Base-by-base conservation (phyloP, 805 yeast species). In the Ogataea nonfermentans region DNA sequence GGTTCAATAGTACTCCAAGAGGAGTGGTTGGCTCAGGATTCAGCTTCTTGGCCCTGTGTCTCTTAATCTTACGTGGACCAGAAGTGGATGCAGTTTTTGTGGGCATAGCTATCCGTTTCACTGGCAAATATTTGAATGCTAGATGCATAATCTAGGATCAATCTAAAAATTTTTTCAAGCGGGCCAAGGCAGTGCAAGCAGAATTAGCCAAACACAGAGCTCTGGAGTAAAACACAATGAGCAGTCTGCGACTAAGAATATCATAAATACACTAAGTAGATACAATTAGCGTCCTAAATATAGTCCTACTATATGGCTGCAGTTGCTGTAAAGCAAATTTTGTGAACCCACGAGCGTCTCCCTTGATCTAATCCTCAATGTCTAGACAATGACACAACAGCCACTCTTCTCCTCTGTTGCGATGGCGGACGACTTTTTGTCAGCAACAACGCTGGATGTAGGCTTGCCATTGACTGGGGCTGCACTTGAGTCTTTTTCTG, bases 1-100 rank as follows among this genome's bases (percentile, higher is more conserved):
- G 68, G 47, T 79, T 76, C 24, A 59, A 35, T 29, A 91, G 69
- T 6, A 87, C 84, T 6, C 97, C 97, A 26, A 79, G 64, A 6
- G 95, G 87, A 1, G 93, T 75, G 0, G 95, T 85, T 23, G 83
- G 74, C 44, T 89, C 97, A 7, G 72, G 74, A 51, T 81, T 81
- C 23, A 74, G 66, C 57, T 75, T 78, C 53, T 80, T 83, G 53
- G 76, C 77, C 56, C 78, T 74, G 40, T 70, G 67, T 40, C 61
- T 57, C 20, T 46, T 43, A 17, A 29, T 28, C 17, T 39, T 37
- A 17, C 37, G 41, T 3, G 27, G 32, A 4, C 22, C 36, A 19
- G 26, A 11, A 20, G 40, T 25, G 27, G 22, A n/a, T 7, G 36
- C 13, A 3, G 16, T 23, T 33, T 33, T 41, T 10, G 32, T 24